A percentile compares a stretch with the other conserved stretches of the same genome.
phyloP scores from a whole-genome alignment of 805 yeast species.

The Barnettozyma californica region DNA sequence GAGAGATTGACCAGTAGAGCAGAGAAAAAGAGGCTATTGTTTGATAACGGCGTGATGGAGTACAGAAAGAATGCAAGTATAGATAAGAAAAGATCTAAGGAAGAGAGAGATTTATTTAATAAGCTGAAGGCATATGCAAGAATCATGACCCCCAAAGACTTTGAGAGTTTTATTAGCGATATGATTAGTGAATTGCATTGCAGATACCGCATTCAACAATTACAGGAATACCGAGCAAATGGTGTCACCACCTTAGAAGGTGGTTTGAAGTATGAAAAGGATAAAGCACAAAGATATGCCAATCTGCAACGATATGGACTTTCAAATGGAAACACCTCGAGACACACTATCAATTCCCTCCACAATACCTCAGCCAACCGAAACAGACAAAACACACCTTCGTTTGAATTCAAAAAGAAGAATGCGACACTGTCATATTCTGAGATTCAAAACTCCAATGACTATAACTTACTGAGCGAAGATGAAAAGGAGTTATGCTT shows the following conservation, averaged over 20 bases:
- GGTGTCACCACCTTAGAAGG: constrained; percentile 82
- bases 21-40: constrained; percentile 79
- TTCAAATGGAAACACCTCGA: constrained; percentile 23
- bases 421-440: constrained; percentile 44
- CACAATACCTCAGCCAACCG: constrained; percentile 17
- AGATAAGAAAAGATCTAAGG: constrained; percentile 84
- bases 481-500: constrained; percentile 87
- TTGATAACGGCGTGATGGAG: constrained; percentile 75
- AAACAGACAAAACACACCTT: constrained; percentile 17
- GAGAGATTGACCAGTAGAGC: constrained; percentile 87
- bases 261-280: constrained; percentile 84
- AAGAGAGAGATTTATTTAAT: constrained; percentile 77
- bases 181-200: constrained; percentile 72
- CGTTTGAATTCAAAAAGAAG: constrained; percentile 24
- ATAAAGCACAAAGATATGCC: constrained; percentile 62
- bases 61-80: constrained; percentile 74
- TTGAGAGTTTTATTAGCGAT: constrained; percentile 66
- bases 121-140: constrained; percentile 77
- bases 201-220: constrained; percentile 75
- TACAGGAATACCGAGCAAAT: constrained; percentile 89
- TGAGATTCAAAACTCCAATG: constrained; percentile 75
- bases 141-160: constrained; percentile 76
- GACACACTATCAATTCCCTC: constrained; percentile 30
- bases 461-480: constrained; percentile 73
- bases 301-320: constrained; percentile 51